Evolutionary conservation across 2,329 filamentous ascomycete species (phyloP), one percentile per base, ranked within the genome.

Genomic region (Colletotrichum nymphaeae): DNA sequence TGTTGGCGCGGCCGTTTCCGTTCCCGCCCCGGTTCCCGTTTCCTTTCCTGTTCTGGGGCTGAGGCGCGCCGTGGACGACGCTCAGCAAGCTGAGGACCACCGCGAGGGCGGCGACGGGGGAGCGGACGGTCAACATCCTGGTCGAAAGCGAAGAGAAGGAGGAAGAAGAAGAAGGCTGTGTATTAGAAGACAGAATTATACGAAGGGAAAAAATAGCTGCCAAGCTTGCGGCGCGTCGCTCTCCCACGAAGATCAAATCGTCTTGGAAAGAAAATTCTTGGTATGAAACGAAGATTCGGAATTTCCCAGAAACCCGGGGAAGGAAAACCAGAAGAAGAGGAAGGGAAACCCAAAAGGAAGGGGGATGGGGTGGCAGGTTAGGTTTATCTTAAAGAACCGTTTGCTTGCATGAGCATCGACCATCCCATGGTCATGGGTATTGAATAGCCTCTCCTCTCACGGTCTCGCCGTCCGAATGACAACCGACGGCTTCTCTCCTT

Each of bases 121-220:
- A 75, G 46, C 69, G 69, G 65, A 73, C 30, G 68, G 69, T 75
- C 72, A 73, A 75, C 74, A 75, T 75, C 72, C 63, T 75, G 67
- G 32, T 37, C 7, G 30, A 49, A 22, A 12, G 24, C 16, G 7
- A 9, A 46, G 19, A 35, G 56, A 52, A 49, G 14, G 26, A 57
- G 46, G 22, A 26, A 73, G 65, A 73, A 32, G 49, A 46, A 22
- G 19, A 42, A 35, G 42, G 22, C 9, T 24, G 28, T n/a, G 22
- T 68, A 63, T 63, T 63, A 53, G 11, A 2, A 22, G 42, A 42
- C 26, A 26, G 24, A 28, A 9, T 11, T 49, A n/a, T 19, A n/a
- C 37, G n/a, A 30, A 46, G 11, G 30, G 35, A 24, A 16, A 28
- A 49, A 35, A 37, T 49, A 68, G 56, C 67, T 67, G 72, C 69